Conservation (phyloP, 2,329 filamentous ascomycete genomes). For the Diaporthe caulivora region DNA sequence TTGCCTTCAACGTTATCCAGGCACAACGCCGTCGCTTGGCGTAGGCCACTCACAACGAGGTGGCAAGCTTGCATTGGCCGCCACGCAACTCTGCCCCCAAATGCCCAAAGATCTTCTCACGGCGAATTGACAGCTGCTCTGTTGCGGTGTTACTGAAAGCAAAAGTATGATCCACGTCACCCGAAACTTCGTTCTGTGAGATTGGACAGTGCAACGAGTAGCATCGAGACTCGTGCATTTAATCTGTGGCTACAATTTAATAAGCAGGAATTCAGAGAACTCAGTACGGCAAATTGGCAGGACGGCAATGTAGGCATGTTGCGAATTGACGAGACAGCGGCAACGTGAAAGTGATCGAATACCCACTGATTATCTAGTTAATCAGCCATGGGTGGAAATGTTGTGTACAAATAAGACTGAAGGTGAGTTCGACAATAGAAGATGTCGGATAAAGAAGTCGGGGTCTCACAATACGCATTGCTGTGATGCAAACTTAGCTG, state of each 20-base stretch:
- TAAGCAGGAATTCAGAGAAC: too few species aligned
- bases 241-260: too few species aligned
- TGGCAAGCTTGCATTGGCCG: neutral
- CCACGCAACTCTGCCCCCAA: neutral
- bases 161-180: neutral
- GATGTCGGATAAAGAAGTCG: neutral
- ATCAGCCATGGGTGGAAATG: neutral
- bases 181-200: too few species aligned
- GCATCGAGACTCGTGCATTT: neutral
- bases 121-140: neutral
- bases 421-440: too few species aligned
- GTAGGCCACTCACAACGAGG: too few species aligned
- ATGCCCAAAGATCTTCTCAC: neutral
- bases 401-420: too few species aligned
- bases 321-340: neutral
- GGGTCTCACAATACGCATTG: neutral
- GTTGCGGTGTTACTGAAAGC: neutral
- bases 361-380: too few species aligned
- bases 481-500: neutral
- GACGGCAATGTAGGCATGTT: neutral
- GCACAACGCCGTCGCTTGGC: neutral
- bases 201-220: neutral
- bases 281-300: neutral
- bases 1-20: neutral
- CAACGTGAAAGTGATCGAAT: neutral